Percentiles rank a stretch among this genome's conserved stretches.
Evolutionary conservation across 805 yeast genomes (phyloP).

Genomic region (Metschnikowia santaceciliae): DNA sequence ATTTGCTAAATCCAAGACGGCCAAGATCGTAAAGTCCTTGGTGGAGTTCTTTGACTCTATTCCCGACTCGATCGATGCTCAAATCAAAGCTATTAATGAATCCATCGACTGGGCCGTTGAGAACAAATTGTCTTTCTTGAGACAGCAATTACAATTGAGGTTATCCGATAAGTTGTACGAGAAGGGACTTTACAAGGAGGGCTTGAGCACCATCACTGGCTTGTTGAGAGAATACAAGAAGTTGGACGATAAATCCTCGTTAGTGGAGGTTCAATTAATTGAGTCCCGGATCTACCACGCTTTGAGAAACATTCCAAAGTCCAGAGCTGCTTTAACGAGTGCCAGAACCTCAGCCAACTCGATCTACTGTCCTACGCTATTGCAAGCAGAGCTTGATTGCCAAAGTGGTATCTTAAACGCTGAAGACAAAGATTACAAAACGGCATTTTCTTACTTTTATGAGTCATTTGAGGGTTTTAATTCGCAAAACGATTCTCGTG

Average conservation of each 20-base stretch:
- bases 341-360: slow-evolving; percentile 98
- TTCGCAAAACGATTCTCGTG: slow-evolving; percentile 55
- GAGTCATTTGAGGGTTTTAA: slow-evolving; percentile 92
- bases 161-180: slow-evolving; percentile 71
- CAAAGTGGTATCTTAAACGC: slow-evolving; percentile 95
- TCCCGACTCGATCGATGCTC: slow-evolving; percentile 61
- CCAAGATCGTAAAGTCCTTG: slow-evolving; percentile 78
- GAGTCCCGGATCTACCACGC: slow-evolving; percentile 91
- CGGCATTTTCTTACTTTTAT: slow-evolving; percentile 91
- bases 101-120: slow-evolving; percentile 83
- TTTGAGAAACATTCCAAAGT: slow-evolving; percentile 82
- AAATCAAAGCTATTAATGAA: slow-evolving; percentile 69
- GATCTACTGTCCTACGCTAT: slow-evolving; percentile 88
- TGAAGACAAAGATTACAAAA: slow-evolving; percentile 93
- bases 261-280: slow-evolving; percentile 91
- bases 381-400: slow-evolving; percentile 91
- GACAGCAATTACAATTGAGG: slow-evolving; percentile 84
- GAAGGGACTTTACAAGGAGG: slow-evolving; percentile 60
- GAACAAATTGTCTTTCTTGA: slow-evolving; percentile 81
- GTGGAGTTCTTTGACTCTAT: slow-evolving; percentile 72
- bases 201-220: slow-evolving; percentile 66
- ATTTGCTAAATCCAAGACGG: slow-evolving; percentile 91
- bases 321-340: slow-evolving; percentile 87
- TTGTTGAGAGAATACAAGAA: slow-evolving; percentile 84
- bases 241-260: slow-evolving; percentile 90